Base-by-base conservation (phyloP, 306 rosid species). In the Canavalia gladiata region DNA sequence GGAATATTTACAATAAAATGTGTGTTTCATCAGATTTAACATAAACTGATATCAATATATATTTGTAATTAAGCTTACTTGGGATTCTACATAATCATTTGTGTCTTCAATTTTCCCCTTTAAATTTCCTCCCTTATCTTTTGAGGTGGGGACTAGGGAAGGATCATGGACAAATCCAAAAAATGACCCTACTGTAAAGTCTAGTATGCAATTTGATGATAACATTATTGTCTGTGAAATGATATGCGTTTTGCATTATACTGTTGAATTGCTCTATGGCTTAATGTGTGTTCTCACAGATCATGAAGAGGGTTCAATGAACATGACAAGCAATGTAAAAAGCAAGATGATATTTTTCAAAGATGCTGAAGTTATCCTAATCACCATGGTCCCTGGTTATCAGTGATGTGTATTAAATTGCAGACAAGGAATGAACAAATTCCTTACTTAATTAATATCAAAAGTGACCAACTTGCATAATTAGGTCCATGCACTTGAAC, bases 261-360 rank as follows among this genome's bases (percentile, higher is more conserved):
- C 55, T 5, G 25, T 77, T 66, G 12, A 52, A 41, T 66, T 77
- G 64, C 42, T 51, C 43, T 34, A 65, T 58, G 52, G 58, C 62
- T 50, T 76, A 6, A 18, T 18, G 25, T 78, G 51, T 55, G 25
- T 41, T 18, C 75, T 41, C 59, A 52, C 18, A 47, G 33, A 13
- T 18, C 33, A 43, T 60, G 49, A 18, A 62, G 66, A 47, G 64
- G 75, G 83, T 82, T 87, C 85, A 82, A 57, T 78, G 85, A 84
- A 82, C 68, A 75, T 63, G 72, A 51, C 41, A 30, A 81, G 35
- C 63, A 51, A 67, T 49, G 34, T 30, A n/a, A 68, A 57, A 67
- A 55, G 68, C 68, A 54, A 10, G 9, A 50, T 37, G 33, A 52
- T 49, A 65, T 51, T 66, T 78, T 66, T 67, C 75, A 63, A 77